Base-by-base conservation (phyloP, 805 yeast species). In the Danielia oregonensis region DNA sequence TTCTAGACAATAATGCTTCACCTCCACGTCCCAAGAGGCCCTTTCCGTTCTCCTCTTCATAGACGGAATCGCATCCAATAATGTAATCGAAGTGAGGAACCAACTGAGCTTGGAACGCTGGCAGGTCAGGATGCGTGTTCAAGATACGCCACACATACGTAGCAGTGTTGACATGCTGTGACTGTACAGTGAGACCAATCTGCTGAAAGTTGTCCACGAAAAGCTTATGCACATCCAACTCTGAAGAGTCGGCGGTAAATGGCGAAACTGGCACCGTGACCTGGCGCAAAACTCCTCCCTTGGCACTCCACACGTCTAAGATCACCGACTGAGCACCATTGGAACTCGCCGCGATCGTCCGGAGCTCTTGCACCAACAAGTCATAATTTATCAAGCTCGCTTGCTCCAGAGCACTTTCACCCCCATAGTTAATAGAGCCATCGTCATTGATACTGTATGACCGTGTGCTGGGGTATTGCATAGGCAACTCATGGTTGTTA, bases 11-110 rank as follows among this genome's bases (percentile, higher is more conserved):
- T 18, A 86, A 59, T 17, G 82, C 78, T 58, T 89, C 96, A 9
- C 96, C 96, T 7, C 96, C 97, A 1, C 83, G 78, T 2, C 86
- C 80, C 37, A 91, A 65, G 25, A 86, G 63, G 0, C 97, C 97
- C 42, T 58, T 63, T 0, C 63, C 65, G 14, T 55, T 45, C 1
- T 42, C 39, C 43, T 86, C 93, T 37, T 83, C 84, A 35, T 50
- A 65, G 2, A 68, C 66, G 1, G 71, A 64, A 37, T 67, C 72
- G 42, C 72, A 67, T 5, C 94, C 96, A 32, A 91, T 78, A 30
- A 91, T 80, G 55, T 86, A 91, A 56, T 91, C 98, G 2, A 87
- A 74, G 48, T 84, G 85, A 0, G 96, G 88, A 23, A 86, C 69
- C 26, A 91, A 71, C 11, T 93, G 95, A 0, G 96, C 86, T 32